A percentile compares a stretch with the other conserved stretches of the same genome.
phyloP scores from a whole-genome alignment of 2,329 filamentous ascomycete species.

The Cytospora piceicola region DNA sequence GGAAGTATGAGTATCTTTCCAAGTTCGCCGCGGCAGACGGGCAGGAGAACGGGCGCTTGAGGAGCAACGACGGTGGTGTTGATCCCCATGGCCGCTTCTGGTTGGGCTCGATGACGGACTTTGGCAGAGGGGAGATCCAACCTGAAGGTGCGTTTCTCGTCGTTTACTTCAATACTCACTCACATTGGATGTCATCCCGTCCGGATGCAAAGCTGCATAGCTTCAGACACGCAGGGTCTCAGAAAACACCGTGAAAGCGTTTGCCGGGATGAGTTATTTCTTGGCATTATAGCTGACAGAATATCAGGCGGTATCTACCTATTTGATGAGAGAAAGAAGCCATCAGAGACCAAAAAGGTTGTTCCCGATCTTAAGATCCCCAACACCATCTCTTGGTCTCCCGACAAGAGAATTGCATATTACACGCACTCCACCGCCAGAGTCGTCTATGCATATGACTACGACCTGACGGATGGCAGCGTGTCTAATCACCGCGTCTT shows the following conservation, averaged over 20 bases:
- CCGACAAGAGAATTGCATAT: slow-evolving; percentile 74
- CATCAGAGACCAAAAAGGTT: slow-evolving; percentile 60
- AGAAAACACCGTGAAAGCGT: slow-evolving; percentile 1
- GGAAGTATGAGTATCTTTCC: slow-evolving; percentile 57
- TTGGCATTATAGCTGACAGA: slow-evolving; percentile 12
- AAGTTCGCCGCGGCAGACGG: slow-evolving; percentile 47
- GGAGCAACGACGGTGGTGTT: slow-evolving; percentile 81
- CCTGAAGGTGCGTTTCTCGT: slow-evolving; percentile 55
- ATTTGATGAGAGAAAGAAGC: slow-evolving; percentile 63
- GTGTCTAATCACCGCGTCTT: slow-evolving; percentile 72
- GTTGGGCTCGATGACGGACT: slow-evolving; percentile 85
- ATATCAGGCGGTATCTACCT: slow-evolving; percentile 71
- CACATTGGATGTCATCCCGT: not conserved
- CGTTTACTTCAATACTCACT: not conserved
- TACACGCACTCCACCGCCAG: slow-evolving; percentile 77
- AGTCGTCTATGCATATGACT: slow-evolving; percentile 77
- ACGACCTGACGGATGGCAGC: slow-evolving; percentile 64
- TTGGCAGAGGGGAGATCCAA: slow-evolving; percentile 59
- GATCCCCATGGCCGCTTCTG: slow-evolving; percentile 83
- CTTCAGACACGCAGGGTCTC: not conserved
- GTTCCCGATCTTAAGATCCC: slow-evolving; percentile 69
- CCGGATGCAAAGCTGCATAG: slow-evolving; percentile 1
- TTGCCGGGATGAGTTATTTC: not conserved
- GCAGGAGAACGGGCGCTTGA: slow-evolving; percentile 56
- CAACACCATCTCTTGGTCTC: slow-evolving; percentile 83